Conservation (phyloP, 805 yeast species). For the Yarrowia keelungensis region DNA sequence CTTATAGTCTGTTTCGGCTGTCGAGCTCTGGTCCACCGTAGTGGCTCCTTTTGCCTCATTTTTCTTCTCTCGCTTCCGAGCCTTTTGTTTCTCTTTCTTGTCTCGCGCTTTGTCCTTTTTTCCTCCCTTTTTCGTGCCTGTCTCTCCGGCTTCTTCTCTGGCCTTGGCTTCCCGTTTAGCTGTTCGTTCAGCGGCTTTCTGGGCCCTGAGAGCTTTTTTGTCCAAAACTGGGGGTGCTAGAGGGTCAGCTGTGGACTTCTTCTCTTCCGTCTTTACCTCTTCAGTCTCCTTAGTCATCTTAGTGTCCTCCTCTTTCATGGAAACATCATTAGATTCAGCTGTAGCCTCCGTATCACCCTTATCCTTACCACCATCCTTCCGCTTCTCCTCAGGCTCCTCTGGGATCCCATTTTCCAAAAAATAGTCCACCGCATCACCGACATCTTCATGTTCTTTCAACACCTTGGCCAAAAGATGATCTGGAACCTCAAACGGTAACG, state of each 20-base stretch:
- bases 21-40: neutral
- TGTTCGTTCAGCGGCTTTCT: neutral
- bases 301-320: too few species aligned
- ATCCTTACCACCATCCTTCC: too few species aligned
- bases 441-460: conserved; percentile 27
- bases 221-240: neutral
- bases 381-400: conserved; percentile 5
- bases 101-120: conserved; percentile 43
- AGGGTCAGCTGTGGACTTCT: neutral
- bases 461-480: conserved; percentile 7
- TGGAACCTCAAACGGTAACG: conserved; percentile 18
- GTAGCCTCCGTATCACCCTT: too few species aligned
- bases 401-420: conserved; percentile 28
- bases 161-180: conserved; percentile 21
- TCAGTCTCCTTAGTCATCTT: neutral
- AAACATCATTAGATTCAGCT: neutral
- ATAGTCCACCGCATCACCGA: conserved; percentile 18
- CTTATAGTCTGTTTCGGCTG: conserved; percentile 16
- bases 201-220: neutral
- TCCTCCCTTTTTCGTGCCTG: neutral
- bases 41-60: neutral
- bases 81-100: conserved; percentile 44
- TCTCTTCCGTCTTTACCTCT: neutral
- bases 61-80: conserved; percentile 44
- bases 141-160: neutral